A percentile compares a stretch with the other conserved stretches of the same genome.
Conservation (phyloP, 306 rosid genomes). For the Rosa persica region DNA sequence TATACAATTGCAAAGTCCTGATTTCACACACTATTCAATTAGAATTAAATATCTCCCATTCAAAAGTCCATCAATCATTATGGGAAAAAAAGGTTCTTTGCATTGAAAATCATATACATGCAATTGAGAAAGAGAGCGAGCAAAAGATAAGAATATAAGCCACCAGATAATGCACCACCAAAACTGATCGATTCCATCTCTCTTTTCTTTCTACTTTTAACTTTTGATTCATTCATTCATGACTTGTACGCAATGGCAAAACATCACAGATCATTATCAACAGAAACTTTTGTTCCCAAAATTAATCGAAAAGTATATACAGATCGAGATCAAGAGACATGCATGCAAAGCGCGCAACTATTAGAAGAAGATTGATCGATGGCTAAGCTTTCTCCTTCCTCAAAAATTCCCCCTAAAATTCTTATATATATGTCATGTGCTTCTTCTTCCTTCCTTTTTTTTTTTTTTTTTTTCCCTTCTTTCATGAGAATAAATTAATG, state of each 20-base stretch:
- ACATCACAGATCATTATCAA: conserved; percentile 37
- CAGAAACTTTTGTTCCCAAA: conserved; percentile 38
- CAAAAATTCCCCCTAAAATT: neutral
- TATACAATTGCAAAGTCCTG: conserved; percentile 24
- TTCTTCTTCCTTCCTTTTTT: neutral
- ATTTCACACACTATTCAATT: conserved; percentile 44
- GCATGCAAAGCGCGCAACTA: conserved; percentile 28
- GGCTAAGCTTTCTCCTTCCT: neutral
- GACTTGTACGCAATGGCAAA: conserved; percentile 40
- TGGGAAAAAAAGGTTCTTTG: conserved; percentile 26
- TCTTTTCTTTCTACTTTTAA: conserved; percentile 13
- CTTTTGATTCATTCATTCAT: conserved; percentile 48
- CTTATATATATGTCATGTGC: neutral
- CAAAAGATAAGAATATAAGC: conserved; percentile 26
- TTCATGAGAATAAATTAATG: neutral
- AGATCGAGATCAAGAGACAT: conserved; percentile 26
- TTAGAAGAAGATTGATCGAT: neutral
- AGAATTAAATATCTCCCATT: neutral
- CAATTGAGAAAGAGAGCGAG: conserved; percentile 17
- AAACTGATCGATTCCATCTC: conserved; percentile 45
- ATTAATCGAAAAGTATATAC: conserved; percentile 42
- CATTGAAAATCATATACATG: neutral
- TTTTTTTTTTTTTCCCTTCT: neutral
- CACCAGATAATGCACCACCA: conserved; percentile 33
- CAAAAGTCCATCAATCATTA: conserved; percentile 5